These are phyloP conservation scores for Camellia oleifera DNA, from an alignment of 179 eudicot species.

Conservation along the genomic window DNA sequence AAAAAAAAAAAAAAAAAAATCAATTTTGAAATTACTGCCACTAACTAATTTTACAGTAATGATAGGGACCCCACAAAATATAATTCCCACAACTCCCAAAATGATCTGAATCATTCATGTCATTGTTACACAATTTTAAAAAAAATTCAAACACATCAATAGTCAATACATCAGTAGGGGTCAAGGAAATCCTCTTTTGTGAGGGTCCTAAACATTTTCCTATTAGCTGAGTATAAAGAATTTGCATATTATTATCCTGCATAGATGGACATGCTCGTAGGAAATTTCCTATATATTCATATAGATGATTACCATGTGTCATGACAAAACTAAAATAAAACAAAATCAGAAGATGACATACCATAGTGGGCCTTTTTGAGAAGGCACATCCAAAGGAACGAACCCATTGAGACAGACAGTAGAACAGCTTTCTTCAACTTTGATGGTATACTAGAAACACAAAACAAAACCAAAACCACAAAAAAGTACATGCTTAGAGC, in stretches of 20 bases:
- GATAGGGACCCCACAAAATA: no score
- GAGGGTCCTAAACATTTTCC: no score
- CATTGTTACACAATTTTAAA: no score
- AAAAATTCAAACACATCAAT: no score
- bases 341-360: slow-evolving; percentile 9
- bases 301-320: no score
- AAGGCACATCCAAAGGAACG: slow-evolving; percentile 40
- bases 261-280: background rate
- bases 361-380: slow-evolving; percentile 47
- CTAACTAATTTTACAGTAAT: background rate
- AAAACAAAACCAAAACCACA: no score
- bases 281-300: background rate
- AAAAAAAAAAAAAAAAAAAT: background rate
- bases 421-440: slow-evolving; percentile 19
- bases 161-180: no score
- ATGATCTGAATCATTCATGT: no score
- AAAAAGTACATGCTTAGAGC: background rate
- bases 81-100: no score
- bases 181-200: no score
- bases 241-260: background rate
- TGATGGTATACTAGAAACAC: slow-evolving; percentile 30
- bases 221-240: background rate
- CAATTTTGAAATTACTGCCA: background rate
- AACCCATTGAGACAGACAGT: slow-evolving; percentile 38
- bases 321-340: background rate